Conservation (phyloP, 192 early-diverging fungal species). For the Lobosporangium transversale region DNA sequence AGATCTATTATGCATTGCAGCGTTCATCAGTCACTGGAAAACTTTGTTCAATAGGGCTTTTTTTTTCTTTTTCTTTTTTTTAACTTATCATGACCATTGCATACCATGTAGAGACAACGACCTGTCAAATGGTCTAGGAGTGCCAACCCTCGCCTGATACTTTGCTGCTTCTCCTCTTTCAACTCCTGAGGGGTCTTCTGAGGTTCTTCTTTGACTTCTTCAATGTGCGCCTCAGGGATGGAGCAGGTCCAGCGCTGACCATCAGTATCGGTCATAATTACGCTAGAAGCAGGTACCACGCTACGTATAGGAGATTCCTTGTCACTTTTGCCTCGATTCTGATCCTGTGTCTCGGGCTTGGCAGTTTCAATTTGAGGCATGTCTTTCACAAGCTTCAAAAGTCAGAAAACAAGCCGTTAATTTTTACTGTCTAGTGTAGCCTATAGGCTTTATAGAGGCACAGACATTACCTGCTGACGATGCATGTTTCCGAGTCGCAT, state of each 20-base stretch:
- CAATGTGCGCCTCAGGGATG: slow-evolving; percentile 57
- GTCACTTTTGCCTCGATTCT: neutral
- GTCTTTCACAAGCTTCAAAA: too few relatives aligned
- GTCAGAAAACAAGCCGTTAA: neutral
- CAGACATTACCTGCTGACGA: slow-evolving; percentile 6
- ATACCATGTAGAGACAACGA: slow-evolving; percentile 61
- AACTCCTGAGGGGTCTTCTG: slow-evolving; percentile 35
- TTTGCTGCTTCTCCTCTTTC: slow-evolving; percentile 44
- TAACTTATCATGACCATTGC: too few relatives aligned
- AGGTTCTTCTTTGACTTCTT: slow-evolving; percentile 12
- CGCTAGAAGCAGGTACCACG: slow-evolving; percentile 11
- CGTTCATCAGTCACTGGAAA: too few relatives aligned
- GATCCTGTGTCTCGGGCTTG: slow-evolving; percentile 14
- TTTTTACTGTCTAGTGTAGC: too few relatives aligned
- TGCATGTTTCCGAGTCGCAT: slow-evolving; percentile 11
- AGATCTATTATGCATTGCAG: slow-evolving; percentile 21
- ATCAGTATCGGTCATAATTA: slow-evolving; percentile 54
- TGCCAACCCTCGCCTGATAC: slow-evolving; percentile 65
- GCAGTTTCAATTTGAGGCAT: slow-evolving; percentile 8
- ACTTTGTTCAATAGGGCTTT: too few relatives aligned
- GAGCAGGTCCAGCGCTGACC: slow-evolving; percentile 64
- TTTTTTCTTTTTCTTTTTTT: too few relatives aligned
- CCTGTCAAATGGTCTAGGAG: slow-evolving; percentile 60
- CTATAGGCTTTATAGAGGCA: neutral
- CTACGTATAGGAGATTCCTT: too few relatives aligned